Base-by-base conservation (phyloP, 2,329 filamentous ascomycete genomes). In the Chrysosporium keratinophilum region DNA sequence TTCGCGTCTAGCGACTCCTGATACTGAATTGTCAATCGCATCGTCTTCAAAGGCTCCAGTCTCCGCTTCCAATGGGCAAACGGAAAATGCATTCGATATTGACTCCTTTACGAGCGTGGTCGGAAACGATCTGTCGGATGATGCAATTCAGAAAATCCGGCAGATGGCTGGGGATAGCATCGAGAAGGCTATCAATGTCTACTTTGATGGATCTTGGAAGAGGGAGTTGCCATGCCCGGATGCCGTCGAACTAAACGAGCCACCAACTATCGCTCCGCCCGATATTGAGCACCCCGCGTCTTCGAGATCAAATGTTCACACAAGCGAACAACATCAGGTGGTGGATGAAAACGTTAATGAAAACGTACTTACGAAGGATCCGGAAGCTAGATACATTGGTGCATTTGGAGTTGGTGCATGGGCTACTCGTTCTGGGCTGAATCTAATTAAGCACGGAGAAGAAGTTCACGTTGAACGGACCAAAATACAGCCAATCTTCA, bases 371-470 rank as follows among this genome's bases (percentile, higher is more conserved):
- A n/a, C 23, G 10, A 47, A 57, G 14, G 39, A 65, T 47, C 82
- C 83, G 0, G 62, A 70, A 1, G 76, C 75, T 60, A 74, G 93
- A 63, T 98, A 97, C 63, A 80, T 97, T 57, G 93, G 93, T 15
- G 88, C 89, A 0, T 93, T 97, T 69, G 93, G 93, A 7, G 89
- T 87, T 3, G 88, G 85, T 52, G 93, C 84, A 3, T 98, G 93
- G 93, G 84, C 88, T 5, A 97, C 91, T 2, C 82, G 84, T 62
- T 96, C 88, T 67, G 91, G 91, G 0, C 73, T 72, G 2, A 81
- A 80, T 37, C 66, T 96, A 5, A 65, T 98, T 23, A 85, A 82
- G 59, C 86, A 95, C 63, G 88, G 87, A 14, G 91, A 97, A 59
- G 62, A 72, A n/a, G 82, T 98, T 55, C 83, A 78, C 48, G 95